Evolutionary conservation across 164 flowering plant species (phyloP).

Genomic region (Houttuynia cordata): DNA sequence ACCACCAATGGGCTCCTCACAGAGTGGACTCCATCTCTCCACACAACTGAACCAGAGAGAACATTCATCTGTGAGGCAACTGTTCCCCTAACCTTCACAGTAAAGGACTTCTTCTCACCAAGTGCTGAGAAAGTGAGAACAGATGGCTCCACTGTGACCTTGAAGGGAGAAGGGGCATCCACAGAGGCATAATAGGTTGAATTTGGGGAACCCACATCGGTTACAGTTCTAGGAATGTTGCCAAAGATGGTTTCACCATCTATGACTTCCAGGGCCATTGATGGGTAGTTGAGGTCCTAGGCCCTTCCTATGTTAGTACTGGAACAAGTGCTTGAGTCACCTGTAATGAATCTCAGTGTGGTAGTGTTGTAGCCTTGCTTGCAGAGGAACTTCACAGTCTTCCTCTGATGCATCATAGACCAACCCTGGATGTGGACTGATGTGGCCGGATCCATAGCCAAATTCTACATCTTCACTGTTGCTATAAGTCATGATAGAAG

Average conservation of each 20-base stretch:
- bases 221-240: slow-evolving; percentile 39
- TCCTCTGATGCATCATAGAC: slow-evolving; percentile 50
- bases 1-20: slow-evolving; percentile 76
- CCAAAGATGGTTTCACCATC: slow-evolving; percentile 17
- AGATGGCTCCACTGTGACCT: slow-evolving; percentile 40
- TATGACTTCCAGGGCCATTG: slow-evolving; percentile 39
- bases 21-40: slow-evolving; percentile 32
- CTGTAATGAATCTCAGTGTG: slow-evolving; percentile 20
- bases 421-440: slow-evolving; percentile 66
- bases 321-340: slow-evolving; percentile 41
- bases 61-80: slow-evolving; percentile 5
- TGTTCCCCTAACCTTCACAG: slow-evolving; percentile 32
- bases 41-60: slow-evolving; percentile 43
- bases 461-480: slow-evolving; percentile 45
- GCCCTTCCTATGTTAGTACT: slow-evolving; percentile 19
- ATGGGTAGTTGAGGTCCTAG: slow-evolving; percentile 65
- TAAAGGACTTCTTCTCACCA: slow-evolving; percentile 32
- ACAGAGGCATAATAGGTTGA: slow-evolving; percentile 41
- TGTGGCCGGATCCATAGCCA: slow-evolving; percentile 72
- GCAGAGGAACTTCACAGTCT: slow-evolving; percentile 31
- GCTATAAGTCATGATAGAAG: slow-evolving; percentile 44
- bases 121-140: slow-evolving; percentile 28
- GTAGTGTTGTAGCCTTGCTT: slow-evolving; percentile 32
- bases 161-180: slow-evolving; percentile 36
- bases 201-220: slow-evolving; percentile 60